Evolutionary conservation across 129 eudicot genomes (phyloP), one percentile per base, ranked within the genome.

Genomic region (Ambrosia trifida): DNA sequence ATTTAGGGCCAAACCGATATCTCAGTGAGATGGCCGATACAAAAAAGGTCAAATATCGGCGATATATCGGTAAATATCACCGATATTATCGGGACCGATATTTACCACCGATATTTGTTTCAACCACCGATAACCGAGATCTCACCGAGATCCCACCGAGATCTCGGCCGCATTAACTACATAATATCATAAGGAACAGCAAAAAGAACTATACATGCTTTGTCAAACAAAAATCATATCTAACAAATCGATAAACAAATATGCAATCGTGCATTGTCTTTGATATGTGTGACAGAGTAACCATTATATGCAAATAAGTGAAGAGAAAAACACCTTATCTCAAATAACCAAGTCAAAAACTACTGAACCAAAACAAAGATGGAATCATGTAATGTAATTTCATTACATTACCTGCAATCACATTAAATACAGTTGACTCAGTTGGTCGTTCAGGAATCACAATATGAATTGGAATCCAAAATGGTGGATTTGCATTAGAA

Each of bases 361-460:
- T 36, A 67, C 72, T 49, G 70, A 44, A 51, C 32, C 36, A 66
- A 72, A 68, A 46, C 10, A 18, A 64, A 62, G 33, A 57, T 58
- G 52, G 33, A 14, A 60, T 61, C 61, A 31, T 16, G 45, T 76
- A 59, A 31, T 4, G 56, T 28, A 67, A 24, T 17, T 68, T 6
- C 41, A 69, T 12, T 13, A 75, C 24, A 35, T 30, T 83, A 91
- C 99, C 99, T 94, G 99, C 99, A 79, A 90, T 89, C 40, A 94
- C 97, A 79, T 89, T 94, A 74, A 94, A 90, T 51, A 94, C 90
- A 13, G 97, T 84, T 60, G 97, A 90, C 78, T 94, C 99, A 3
- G 97, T 94, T 10, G 99, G 99, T 33, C 99, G 96, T 84, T 94
- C 99, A 17, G 99, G 99, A 66, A 94, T 90, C 76, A 94, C 97